A percentile compares a stretch with the other conserved stretches of the same genome.
phyloP scores from a whole-genome alignment of 257 asterid genomes.

The Solanum pinnatisectum region DNA sequence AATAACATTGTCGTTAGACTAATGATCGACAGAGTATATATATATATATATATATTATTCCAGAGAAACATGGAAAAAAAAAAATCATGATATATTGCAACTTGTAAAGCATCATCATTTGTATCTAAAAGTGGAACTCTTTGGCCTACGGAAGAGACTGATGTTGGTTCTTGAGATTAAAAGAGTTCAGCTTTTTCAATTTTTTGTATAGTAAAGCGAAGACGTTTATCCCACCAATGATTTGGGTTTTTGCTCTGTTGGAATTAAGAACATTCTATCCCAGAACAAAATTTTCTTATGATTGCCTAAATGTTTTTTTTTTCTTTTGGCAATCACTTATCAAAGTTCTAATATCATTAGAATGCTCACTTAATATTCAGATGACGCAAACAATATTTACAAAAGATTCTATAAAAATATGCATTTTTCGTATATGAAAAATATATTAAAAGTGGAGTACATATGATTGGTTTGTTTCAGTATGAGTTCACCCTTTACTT shows the following conservation, averaged over 20 bases:
- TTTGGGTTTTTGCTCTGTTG: background rate
- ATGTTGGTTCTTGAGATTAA: background rate
- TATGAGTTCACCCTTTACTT: too few species aligned
- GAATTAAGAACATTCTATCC: background rate
- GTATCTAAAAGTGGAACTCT: background rate
- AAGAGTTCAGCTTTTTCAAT: background rate
- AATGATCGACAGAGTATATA: background rate
- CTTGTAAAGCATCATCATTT: slow-evolving; percentile 4
- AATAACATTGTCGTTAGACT: background rate
- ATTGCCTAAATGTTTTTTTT: background rate
- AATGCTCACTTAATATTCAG: background rate
- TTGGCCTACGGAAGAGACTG: background rate
- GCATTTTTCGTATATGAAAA: too few species aligned
- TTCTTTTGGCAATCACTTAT: background rate
- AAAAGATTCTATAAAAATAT: background rate
- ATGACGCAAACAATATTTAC: background rate
- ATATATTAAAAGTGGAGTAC: background rate
- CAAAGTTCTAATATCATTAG: background rate
- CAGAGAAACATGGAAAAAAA: background rate
- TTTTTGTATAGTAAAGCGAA: background rate
- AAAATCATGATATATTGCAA: background rate
- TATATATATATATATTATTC: background rate
- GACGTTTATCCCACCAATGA: background rate
- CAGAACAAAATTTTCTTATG: background rate
- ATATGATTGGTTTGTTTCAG: too few species aligned